Conservation (phyloP, 768 basidiomycete genomes). For the Hebeloma cylindrosporum region DNA sequence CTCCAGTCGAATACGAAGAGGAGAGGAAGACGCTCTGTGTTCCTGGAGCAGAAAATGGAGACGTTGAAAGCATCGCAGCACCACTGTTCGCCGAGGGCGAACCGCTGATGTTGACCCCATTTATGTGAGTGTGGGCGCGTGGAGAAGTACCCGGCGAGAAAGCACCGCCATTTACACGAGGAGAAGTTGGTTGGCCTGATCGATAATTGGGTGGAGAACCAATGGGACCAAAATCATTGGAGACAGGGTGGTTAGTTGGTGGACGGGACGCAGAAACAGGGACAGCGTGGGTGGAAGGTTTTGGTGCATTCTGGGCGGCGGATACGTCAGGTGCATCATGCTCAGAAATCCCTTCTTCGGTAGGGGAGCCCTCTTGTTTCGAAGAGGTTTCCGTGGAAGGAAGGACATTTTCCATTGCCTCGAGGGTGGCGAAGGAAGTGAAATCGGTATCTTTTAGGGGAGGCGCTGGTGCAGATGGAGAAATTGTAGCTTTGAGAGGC, state of each 20-base stretch:
- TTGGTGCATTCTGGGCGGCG: constrained; percentile 13
- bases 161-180: constrained; percentile 35
- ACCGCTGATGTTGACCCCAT: constrained; percentile 33
- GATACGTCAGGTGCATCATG: constrained; percentile 7
- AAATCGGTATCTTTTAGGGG: constrained; percentile 77
- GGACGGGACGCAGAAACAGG: constrained; percentile 56
- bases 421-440: constrained; percentile 63
- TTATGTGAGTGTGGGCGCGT: constrained; percentile 29
- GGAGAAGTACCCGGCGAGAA: constrained; percentile 67
- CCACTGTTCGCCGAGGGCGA: constrained; percentile 26
- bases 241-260: constrained; percentile 36
- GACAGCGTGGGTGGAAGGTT: constrained; percentile 28
- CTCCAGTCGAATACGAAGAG: constrained; percentile 33
- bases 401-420: constrained; percentile 51
- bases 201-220: constrained; percentile 68
- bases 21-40: constrained; percentile 55
- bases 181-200: constrained; percentile 26
- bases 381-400: constrained; percentile 9
- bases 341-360: not conserved
- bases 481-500: constrained; percentile 69
- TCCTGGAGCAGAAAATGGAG: constrained; percentile 79
- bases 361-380: not conserved
- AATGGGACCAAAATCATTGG: constrained; percentile 75
- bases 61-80: constrained; percentile 48
- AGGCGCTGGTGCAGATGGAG: constrained; percentile 78